These are phyloP conservation scores for Corymbia maculata DNA, from an alignment of 345 rosid species.

Conservation along the genomic window DNA sequence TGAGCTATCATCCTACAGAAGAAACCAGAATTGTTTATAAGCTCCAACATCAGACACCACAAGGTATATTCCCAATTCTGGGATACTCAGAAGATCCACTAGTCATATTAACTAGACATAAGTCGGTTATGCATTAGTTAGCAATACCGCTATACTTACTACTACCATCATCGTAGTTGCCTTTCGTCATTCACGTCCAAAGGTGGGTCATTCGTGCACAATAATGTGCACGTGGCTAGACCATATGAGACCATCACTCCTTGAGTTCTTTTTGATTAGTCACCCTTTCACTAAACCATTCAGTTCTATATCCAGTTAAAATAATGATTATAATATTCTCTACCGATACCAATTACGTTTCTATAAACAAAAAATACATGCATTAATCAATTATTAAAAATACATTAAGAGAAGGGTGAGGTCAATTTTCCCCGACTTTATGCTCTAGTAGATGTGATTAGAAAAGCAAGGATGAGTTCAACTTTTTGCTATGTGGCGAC, in stretches of 20 bases:
- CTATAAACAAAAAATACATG: background rate
- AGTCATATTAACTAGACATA: background rate
- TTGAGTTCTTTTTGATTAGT: background rate
- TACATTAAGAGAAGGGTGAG: background rate
- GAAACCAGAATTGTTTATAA: background rate
- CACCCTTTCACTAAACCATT: background rate
- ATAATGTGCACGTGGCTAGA: background rate
- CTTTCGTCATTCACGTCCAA: background rate
- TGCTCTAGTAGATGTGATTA: background rate
- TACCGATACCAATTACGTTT: background rate
- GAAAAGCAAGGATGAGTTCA: background rate
- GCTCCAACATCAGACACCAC: background rate
- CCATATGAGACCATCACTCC: background rate
- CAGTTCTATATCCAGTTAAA: background rate
- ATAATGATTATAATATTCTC: background rate
- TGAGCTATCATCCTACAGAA: slow-evolving; percentile 91
- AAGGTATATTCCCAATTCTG: background rate
- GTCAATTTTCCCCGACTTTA: background rate
- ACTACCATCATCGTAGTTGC: background rate
- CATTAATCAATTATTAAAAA: background rate
- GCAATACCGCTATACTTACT: background rate
- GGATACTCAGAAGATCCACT: background rate
- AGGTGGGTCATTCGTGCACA: background rate
- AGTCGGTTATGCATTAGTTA: background rate
- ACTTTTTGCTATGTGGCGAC: background rate